A percentile compares a stretch with the other conserved stretches of the same genome.
These are phyloP conservation scores for Lotus japonicus DNA, from an alignment of 306 rosid genomes.

Conservation along the genomic window DNA sequence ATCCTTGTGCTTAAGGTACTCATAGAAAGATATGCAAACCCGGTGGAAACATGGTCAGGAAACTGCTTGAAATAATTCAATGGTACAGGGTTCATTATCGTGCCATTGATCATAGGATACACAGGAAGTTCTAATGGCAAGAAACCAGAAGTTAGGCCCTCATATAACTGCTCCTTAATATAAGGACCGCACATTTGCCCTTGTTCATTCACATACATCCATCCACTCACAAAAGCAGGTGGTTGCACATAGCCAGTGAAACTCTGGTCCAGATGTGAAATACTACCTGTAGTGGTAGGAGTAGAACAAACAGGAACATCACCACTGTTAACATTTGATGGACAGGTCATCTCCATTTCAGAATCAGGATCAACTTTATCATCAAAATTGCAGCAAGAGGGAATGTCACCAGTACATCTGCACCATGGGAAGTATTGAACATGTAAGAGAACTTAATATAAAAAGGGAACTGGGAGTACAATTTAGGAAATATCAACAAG, in stretches of 20 bases:
- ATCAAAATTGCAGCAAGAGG: slow-evolving; percentile 37
- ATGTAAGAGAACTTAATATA: not conserved
- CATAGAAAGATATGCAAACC: slow-evolving; percentile 56
- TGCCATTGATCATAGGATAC: slow-evolving; percentile 68
- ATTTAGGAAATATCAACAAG: not conserved
- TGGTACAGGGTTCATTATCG: slow-evolving; percentile 69
- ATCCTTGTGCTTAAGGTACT: slow-evolving; percentile 29
- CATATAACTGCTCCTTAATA: slow-evolving; percentile 70
- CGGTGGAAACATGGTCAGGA: slow-evolving; percentile 87
- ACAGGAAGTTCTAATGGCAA: slow-evolving; percentile 91
- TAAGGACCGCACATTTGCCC: slow-evolving; percentile 99
- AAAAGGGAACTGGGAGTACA: not conserved
- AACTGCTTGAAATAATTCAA: slow-evolving; percentile 82
- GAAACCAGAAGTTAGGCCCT: slow-evolving; percentile 82
- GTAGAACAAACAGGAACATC: slow-evolving; percentile 36
- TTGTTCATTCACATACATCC: slow-evolving; percentile 88
- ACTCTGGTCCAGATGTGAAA: slow-evolving; percentile 39
- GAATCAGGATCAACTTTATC: slow-evolving; percentile 32
- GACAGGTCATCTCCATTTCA: slow-evolving; percentile 60
- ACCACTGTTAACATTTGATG: slow-evolving; percentile 40
- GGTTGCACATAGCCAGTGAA: slow-evolving; percentile 39
- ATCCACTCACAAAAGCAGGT: slow-evolving; percentile 66
- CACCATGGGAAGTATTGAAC: slow-evolving; percentile 23
- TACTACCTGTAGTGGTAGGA: slow-evolving; percentile 28
- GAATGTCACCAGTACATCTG: slow-evolving; percentile 25